Evolutionary conservation across 495 filamentous ascomycete species (phyloP), one percentile per base, ranked within the genome.

Genomic region (Parmelia sp.): DNA sequence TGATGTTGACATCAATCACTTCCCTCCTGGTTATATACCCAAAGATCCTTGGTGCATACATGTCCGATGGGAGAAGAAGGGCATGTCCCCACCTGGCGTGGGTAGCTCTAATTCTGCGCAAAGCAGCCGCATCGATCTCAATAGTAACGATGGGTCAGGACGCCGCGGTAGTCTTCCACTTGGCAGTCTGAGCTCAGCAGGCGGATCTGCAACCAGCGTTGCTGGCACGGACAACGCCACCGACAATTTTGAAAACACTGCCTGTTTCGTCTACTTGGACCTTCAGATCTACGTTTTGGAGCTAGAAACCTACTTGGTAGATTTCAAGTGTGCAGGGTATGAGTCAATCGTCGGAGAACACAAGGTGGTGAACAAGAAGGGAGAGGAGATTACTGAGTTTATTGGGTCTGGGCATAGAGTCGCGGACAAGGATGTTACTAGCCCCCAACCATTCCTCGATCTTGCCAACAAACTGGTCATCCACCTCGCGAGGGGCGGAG

Each of bases 321-420:
- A 98, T 74, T 97, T 98, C 82, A 97, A 96, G 72, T 96, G 94
- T 71, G 91, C 92, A n/a, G 94, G 94, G 10, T 98, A 98, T 74
- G 94, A 98, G 75, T 88, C 90, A 44, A 78, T 90, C 58, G 78
- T 86, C 58, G 77, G 80, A n/a, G 73, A 76, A 10, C 74, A 77
- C 10, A 73, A 76, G 31, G 76, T 76, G 19, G 68, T 71, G 17
- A 67, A 64, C 9, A 60, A 62, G 29, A 65, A 68, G 33, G 61
- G 58, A n/a, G 58, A 70, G 47, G 58, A 42, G 36, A 58, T 40
- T n/a, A 64, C 56, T 19, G 60, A 65, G 49, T 57, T 58, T 7
- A 39, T 65, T 33, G 69, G 64, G 2, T 64, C 61, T 40, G 66
- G 66, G 4, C 23, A 60, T 15, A 57, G 69, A 12, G 62, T 69